These are phyloP conservation scores for Quercus tomentella DNA, from an alignment of 331 rosid genomes.

Conservation along the genomic window DNA sequence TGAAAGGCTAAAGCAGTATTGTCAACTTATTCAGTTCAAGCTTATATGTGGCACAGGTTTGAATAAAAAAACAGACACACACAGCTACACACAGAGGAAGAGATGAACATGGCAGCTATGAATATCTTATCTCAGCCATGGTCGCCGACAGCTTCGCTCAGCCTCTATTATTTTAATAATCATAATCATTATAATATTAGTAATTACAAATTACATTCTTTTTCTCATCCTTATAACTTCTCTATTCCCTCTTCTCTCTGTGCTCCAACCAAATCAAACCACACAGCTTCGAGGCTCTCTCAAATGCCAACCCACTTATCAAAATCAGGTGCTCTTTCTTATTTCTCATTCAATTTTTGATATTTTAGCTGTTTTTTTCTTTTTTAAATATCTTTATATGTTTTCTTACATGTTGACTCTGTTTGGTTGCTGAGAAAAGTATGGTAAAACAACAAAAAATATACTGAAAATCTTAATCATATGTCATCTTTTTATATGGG, in stretches of 20 bases:
- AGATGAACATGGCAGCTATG: conserved; percentile 52
- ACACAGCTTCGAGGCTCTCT: conserved; percentile 29
- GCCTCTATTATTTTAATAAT: conserved; percentile 11
- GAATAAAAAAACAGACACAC: neutral
- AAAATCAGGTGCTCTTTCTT: conserved; percentile 45
- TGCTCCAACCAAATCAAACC: conserved; percentile 12
- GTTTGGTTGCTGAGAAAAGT: neutral
- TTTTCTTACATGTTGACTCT: neutral
- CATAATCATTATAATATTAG: neutral
- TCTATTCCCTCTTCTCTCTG: conserved; percentile 25
- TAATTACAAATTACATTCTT: conserved; percentile 27
- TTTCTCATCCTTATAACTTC: conserved; percentile 26
- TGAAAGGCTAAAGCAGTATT: neutral
- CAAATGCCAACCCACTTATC: conserved; percentile 30
- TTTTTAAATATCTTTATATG: neutral
- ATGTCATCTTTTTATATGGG: neutral
- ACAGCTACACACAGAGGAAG: neutral
- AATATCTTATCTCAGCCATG: conserved; percentile 49
- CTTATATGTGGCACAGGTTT: neutral
- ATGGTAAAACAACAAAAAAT: neutral
- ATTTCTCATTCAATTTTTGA: neutral
- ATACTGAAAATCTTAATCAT: neutral
- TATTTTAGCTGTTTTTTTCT: neutral
- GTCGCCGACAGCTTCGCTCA: conserved; percentile 34
- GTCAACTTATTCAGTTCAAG: neutral